Evolutionary conservation across 768 basidiomycete species (phyloP).

Genomic region (Rhizopogon vulgaris): DNA sequence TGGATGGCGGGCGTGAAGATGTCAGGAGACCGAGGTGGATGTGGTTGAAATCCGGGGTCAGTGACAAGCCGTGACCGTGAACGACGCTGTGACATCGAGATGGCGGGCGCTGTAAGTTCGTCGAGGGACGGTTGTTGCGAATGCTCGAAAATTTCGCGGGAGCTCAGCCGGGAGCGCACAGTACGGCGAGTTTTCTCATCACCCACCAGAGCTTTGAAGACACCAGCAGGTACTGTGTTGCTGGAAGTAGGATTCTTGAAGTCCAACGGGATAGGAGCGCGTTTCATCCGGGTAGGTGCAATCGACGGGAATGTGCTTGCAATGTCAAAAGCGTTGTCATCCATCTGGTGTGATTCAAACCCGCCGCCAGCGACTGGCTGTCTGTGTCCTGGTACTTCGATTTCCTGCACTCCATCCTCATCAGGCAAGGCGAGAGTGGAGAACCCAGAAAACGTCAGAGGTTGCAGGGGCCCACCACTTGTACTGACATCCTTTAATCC

Average conservation of each 20-base stretch:
- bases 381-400: slow-evolving; percentile 4
- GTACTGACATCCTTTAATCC: slow-evolving; percentile 16
- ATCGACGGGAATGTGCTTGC: slow-evolving; percentile 7
- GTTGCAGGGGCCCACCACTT: slow-evolving; percentile 19
- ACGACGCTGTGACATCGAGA: slow-evolving; percentile 56
- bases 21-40: slow-evolving; percentile 28
- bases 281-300: slow-evolving; percentile 37
- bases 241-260: slow-evolving; percentile 60
- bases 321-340: slow-evolving; percentile 6
- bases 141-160: slow-evolving; percentile 68
- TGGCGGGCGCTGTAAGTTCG: slow-evolving; percentile 62
- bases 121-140: slow-evolving; percentile 69
- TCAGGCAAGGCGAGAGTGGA: slow-evolving; percentile 29
- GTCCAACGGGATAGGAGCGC: slow-evolving; percentile 74
- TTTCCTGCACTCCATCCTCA: slow-evolving; percentile 7
- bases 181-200: slow-evolving; percentile 66
- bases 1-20: slow-evolving; percentile 38
- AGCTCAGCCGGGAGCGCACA: slow-evolving; percentile 73
- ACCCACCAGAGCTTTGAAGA: slow-evolving; percentile 73
- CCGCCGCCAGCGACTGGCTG: slow-evolving; percentile 6
- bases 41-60: slow-evolving; percentile 43
- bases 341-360: slow-evolving; percentile 8
- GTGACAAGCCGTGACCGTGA: slow-evolving; percentile 50
- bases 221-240: slow-evolving; percentile 78
- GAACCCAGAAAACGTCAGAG: slow-evolving; percentile 69